Evolutionary conservation across 306 rosid genomes (phyloP), one percentile per base, ranked within the genome.

Genomic region (Cyclanthera cordifolia): DNA sequence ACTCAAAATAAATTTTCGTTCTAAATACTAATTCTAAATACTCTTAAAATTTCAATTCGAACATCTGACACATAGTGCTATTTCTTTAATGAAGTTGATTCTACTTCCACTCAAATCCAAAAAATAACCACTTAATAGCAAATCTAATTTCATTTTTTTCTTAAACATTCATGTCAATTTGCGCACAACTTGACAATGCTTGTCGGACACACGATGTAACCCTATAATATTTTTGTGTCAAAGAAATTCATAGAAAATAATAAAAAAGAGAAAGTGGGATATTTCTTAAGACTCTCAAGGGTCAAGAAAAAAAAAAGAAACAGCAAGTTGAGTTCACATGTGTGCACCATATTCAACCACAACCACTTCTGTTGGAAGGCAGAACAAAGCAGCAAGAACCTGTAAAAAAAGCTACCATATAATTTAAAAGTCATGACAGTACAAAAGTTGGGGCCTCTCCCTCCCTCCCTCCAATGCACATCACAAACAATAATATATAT

Each of bases 401-500:
- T 47, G 39, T 12, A 41, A 20, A 61, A 65, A 65, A 23, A 46
- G 41, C 16, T 45, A 45, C 39, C 71, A 25, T 23, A 65, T 46
- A 65, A 65, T 46, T 65, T 45, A 65, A 65, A 66, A 5, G 24
- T 23, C 41, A 25, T 3, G 53, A 43, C 47, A 23, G 59, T 37
- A 53, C 25, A 53, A 75, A 56, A 69, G 28, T 57, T 67, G 77
- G 70, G 50, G 49, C 68, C 68, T 61, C 68, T 48, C 17, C 9
- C 45, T 59, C 24, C 6, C 66, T 58, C 24, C 81, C 71, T 77
- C 77, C 55, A 37, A 71, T 50, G 55, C 60, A 37, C 28, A 61
- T 48, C 65, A 73, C 70, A 78, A 74, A 74, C 79, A 74, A 78
- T 28, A 46, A 46, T 2, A 37, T 37, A 63, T 7, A 65, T 50